Percentiles rank a stretch among this genome's conserved stretches.
Evolutionary conservation across 192 early-diverging fungal species (phyloP).

Genomic region (Dissophora globulifera): DNA sequence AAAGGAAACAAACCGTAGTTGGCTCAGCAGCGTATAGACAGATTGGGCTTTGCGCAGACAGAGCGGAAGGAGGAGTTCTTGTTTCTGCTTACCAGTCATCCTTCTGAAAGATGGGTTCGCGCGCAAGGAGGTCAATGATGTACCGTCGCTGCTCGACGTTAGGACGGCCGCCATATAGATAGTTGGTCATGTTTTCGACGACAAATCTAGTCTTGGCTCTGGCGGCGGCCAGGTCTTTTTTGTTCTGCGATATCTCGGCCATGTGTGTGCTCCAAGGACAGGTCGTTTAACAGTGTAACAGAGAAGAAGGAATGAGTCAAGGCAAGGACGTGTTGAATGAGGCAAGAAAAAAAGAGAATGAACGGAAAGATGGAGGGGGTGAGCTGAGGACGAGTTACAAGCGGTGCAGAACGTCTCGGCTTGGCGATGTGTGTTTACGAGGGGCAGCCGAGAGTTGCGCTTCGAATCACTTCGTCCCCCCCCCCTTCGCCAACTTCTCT

Average conservation of each 20-base stretch:
- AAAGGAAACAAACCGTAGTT: no score
- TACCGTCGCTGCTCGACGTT: constrained; percentile 49
- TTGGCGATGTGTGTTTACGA: background rate
- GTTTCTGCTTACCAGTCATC: constrained; percentile 51
- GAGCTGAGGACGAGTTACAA: no score
- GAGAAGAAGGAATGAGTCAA: background rate
- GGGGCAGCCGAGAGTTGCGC: background rate
- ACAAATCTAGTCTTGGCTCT: constrained; percentile 77
- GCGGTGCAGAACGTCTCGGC: no score
- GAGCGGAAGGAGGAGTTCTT: no score
- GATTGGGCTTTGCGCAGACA: no score
- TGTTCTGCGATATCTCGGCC: constrained; percentile 23
- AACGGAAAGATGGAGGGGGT: background rate
- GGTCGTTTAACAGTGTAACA: background rate
- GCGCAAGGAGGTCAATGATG: constrained; percentile 41
- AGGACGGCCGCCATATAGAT: constrained; percentile 72
- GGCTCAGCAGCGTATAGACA: no score
- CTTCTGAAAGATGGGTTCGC: constrained; percentile 44
- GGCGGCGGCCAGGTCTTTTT: constrained; percentile 68
- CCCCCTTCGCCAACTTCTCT: no score
- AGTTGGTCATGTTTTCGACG: constrained; percentile 76
- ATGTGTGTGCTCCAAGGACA: background rate
- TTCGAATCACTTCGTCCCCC: no score
- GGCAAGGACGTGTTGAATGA: constrained; percentile 1
- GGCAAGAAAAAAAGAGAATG: background rate